Conservation (phyloP, 1,284 basidiomycete genomes). For the Moesziomyces globuligerus region DNA sequence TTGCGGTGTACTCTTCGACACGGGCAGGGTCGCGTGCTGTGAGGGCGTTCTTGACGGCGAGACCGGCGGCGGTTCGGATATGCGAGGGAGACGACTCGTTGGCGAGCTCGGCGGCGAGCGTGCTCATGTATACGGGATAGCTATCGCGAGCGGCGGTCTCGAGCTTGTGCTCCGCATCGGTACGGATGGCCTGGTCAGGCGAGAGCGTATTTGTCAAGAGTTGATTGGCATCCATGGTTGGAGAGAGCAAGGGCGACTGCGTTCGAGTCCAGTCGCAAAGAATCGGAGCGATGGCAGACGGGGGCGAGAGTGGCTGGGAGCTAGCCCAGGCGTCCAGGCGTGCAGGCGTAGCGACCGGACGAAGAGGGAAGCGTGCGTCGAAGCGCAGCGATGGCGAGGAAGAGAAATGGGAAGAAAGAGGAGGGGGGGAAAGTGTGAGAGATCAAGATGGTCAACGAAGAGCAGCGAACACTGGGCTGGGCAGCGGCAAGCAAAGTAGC, state of each 20-base stretch:
- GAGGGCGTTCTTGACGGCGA: slow-evolving; percentile 96
- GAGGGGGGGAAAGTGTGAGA: no score
- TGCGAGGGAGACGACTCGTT: slow-evolving; percentile 70
- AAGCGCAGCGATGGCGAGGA: background rate
- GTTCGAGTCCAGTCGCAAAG: slow-evolving; percentile 13
- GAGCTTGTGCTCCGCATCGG: slow-evolving; percentile 65
- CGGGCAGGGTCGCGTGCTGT: slow-evolving; percentile 82
- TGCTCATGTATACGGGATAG: slow-evolving; percentile 63
- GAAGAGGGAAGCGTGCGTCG: background rate
- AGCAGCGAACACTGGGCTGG: no score
- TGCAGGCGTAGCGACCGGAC: background rate
- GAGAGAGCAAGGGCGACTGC: slow-evolving; percentile 7
- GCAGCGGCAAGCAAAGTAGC: no score
- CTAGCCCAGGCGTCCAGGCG: background rate
- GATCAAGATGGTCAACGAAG: no score
- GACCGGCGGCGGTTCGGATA: slow-evolving; percentile 90
- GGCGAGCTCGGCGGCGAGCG: slow-evolving; percentile 61
- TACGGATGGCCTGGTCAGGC: slow-evolving; percentile 60
- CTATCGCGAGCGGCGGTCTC: slow-evolving; percentile 62
- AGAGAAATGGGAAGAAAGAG: no score
- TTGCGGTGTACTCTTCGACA: slow-evolving; percentile 57
- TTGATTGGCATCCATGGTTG: slow-evolving; percentile 64
- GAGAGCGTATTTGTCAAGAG: slow-evolving; percentile 66
- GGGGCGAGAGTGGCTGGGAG: no score
- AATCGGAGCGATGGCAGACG: background rate